phyloP scores from a whole-genome alignment of 169 alveolate species.

The Hepatocystis sp. region DNA sequence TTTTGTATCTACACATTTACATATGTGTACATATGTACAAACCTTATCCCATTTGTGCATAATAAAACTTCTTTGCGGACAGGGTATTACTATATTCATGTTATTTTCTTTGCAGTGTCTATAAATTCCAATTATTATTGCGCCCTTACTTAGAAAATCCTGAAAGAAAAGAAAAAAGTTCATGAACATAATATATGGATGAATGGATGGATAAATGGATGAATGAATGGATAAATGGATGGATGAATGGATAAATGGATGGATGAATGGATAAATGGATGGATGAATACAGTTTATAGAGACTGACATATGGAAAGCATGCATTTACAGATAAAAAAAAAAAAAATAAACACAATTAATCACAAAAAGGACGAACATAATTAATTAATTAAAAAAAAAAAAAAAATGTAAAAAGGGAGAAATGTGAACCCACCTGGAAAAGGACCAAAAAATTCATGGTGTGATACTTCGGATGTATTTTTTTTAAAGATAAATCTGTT shows the following conservation, averaged over 20 bases:
- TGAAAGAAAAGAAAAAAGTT: background rate
- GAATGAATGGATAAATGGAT: background rate
- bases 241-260: no score
- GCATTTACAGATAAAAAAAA: no score
- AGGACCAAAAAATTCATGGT: slow-evolving; percentile 22
- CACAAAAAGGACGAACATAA: no score
- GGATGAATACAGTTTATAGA: no score
- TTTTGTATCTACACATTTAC: background rate
- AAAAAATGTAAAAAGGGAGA: no score
- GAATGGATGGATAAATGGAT: no score
- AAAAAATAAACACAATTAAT: no score
- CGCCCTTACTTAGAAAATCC: slow-evolving; percentile 53
- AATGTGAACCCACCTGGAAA: slow-evolving; percentile 68
- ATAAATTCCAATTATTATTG: slow-evolving; percentile 64
- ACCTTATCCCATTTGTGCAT: slow-evolving; percentile 70
- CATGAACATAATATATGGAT: background rate
- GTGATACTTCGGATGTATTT: slow-evolving; percentile 45
- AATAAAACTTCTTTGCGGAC: slow-evolving; percentile 62
- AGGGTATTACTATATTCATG: slow-evolving; percentile 74
- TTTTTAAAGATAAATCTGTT: slow-evolving; percentile 18
- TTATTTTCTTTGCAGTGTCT: slow-evolving; percentile 48
- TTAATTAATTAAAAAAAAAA: no score
- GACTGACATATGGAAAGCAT: no score
- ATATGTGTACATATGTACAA: background rate
- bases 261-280: no score